Conservation (phyloP, 805 yeast species). For the Ogataea saltuana region DNA sequence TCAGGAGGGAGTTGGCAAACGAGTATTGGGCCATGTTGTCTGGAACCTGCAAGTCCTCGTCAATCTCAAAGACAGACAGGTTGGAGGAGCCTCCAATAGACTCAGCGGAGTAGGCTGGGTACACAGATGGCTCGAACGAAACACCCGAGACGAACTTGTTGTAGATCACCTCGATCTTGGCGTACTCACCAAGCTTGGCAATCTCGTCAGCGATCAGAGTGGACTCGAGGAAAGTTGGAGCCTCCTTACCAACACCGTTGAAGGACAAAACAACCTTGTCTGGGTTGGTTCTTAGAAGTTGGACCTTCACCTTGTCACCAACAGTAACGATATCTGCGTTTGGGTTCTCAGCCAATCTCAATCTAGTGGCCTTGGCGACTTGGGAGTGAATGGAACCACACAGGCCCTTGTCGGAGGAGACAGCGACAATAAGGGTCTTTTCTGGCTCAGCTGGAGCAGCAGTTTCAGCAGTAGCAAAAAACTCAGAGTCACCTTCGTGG, state of each 20-base stretch:
- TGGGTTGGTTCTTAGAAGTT: conserved; percentile 80
- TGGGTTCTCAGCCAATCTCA: conserved; percentile 58
- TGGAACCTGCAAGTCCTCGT: conserved; percentile 66
- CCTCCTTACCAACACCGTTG: conserved; percentile 94
- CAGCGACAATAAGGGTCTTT: conserved; percentile 79
- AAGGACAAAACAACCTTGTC: conserved; percentile 70
- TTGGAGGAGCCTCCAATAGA: conserved; percentile 84
- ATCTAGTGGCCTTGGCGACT: conserved; percentile 85
- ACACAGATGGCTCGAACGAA: conserved; percentile 79
- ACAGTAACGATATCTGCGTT: conserved; percentile 78
- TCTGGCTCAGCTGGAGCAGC: conserved; percentile 44
- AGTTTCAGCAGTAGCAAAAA: conserved; percentile 81
- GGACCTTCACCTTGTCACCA: conserved; percentile 94
- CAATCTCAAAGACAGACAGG: conserved; percentile 77
- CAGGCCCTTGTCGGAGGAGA: conserved; percentile 96
- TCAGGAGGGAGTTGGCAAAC: conserved; percentile 82
- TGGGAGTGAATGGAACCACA: conserved; percentile 99
- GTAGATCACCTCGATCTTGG: conserved; percentile 77
- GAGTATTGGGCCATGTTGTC: conserved; percentile 78
- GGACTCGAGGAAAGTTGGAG: conserved; percentile 91
- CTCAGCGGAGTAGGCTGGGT: conserved; percentile 65
- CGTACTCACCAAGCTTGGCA: conserved; percentile 65
- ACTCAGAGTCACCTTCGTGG: conserved; percentile 75
- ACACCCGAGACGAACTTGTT: conserved; percentile 87
- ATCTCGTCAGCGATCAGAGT: conserved; percentile 87